Conservation (phyloP, 2,329 filamentous ascomycete genomes). For the Microcyclospora pomicola region DNA sequence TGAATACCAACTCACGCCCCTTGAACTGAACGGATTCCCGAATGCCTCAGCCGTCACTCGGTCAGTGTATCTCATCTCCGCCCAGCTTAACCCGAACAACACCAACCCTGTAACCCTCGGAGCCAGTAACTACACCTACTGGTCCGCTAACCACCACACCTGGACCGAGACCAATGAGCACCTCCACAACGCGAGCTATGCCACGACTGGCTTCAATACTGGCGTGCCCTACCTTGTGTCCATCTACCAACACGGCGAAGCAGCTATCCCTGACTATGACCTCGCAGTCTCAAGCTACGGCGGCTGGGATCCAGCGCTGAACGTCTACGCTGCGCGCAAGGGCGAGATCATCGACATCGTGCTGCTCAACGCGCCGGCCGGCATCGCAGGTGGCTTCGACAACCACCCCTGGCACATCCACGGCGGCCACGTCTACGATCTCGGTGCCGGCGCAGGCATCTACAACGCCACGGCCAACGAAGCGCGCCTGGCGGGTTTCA, state of each 20-base stretch:
- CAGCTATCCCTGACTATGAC: slow-evolving; percentile 38
- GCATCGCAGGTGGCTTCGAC: slow-evolving; percentile 22
- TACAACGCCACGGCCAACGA: slow-evolving; percentile 40
- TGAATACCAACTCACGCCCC: slow-evolving; percentile 26
- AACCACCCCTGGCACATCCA: slow-evolving; percentile 44
- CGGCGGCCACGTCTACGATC: slow-evolving; percentile 41
- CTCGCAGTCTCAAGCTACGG: slow-evolving; percentile 33
- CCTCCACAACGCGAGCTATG: not conserved
- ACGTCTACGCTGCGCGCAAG: slow-evolving; percentile 39
- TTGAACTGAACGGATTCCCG: slow-evolving; percentile 21
- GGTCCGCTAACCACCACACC: slow-evolving; percentile 10
- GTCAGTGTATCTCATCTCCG: slow-evolving; percentile 20
- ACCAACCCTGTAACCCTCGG: too few relatives aligned
- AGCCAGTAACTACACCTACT: slow-evolving; percentile 6
- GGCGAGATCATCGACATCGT: slow-evolving; percentile 39
- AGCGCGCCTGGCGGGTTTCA: slow-evolving; percentile 24
- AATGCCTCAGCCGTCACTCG: slow-evolving; percentile 22
- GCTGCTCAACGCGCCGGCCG: slow-evolving; percentile 23
- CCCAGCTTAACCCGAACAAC: slow-evolving; percentile 5
- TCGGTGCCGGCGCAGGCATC: slow-evolving; percentile 39
- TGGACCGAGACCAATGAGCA: slow-evolving; percentile 11
- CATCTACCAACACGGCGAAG: slow-evolving; percentile 36
- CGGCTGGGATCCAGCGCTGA: slow-evolving; percentile 40
- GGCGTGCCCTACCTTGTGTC: slow-evolving; percentile 38
- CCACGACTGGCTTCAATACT: slow-evolving; percentile 2